phyloP scores from a whole-genome alignment of 148 eudicot species.

The Vaccinium darrowii region DNA sequence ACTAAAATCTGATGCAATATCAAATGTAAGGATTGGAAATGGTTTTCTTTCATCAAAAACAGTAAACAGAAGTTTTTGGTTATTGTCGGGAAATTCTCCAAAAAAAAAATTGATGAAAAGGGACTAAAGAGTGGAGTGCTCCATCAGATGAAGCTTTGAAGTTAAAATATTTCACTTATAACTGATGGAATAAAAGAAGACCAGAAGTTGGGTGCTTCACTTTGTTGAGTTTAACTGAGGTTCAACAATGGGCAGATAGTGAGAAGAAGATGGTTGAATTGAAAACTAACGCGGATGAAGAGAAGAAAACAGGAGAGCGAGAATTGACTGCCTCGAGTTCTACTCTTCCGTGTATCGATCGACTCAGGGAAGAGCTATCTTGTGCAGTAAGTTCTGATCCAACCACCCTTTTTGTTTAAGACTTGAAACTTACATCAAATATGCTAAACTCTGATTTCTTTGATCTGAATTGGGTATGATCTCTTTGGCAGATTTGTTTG shows the following conservation, averaged over 20 bases:
- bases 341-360: constrained; percentile 62
- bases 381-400: constrained; percentile 64
- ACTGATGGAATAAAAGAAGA: not conserved
- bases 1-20: not conserved
- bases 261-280: constrained; percentile 31
- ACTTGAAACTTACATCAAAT: not conserved
- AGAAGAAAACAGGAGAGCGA: constrained; percentile 35
- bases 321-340: constrained; percentile 32
- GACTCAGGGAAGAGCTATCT: constrained; percentile 87
- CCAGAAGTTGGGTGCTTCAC: not conserved
- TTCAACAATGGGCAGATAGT: constrained; percentile 19
- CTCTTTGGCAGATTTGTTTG: constrained; percentile 70
- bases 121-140: not conserved
- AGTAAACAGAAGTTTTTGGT: not conserved
- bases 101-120: not conserved
- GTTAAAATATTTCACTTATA: not conserved
- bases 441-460: not conserved
- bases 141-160: not conserved
- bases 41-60: not conserved
- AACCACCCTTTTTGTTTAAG: not conserved
- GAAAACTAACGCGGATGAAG: constrained; percentile 22
- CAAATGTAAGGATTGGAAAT: not conserved
- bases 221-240: constrained; percentile 6
- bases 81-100: not conserved
- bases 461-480: not conserved